These are phyloP conservation scores for Camellia lanceoleosa DNA, from an alignment of 148 eudicot genomes.

Conservation along the genomic window DNA sequence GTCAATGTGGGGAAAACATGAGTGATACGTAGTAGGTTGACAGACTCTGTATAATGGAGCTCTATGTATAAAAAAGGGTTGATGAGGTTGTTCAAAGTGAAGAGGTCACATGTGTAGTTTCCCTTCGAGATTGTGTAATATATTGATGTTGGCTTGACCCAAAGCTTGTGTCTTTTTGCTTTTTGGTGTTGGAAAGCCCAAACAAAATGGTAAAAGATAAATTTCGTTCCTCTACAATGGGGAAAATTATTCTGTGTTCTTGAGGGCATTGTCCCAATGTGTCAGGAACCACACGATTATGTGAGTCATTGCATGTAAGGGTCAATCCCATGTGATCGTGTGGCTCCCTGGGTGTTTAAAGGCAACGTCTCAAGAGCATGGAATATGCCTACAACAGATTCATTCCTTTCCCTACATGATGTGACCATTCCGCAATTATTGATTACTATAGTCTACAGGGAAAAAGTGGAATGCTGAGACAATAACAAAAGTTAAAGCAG, in stretches of 20 bases:
- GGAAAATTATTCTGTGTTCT: too few relatives aligned
- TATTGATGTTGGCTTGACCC: neutral
- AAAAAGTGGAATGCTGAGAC: neutral
- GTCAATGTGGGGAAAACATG: neutral
- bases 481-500: neutral
- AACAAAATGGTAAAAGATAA: neutral
- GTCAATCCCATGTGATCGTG: too few relatives aligned
- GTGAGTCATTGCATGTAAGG: too few relatives aligned
- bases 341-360: too few relatives aligned
- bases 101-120: neutral
- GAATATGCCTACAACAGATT: too few relatives aligned
- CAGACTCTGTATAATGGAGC: neutral
- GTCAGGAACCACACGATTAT: too few relatives aligned
- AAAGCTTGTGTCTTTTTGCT: neutral
- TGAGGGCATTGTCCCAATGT: too few relatives aligned
- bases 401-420: too few relatives aligned
- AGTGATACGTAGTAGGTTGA: neutral
- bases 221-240: too few relatives aligned
- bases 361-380: too few relatives aligned
- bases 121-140: neutral
- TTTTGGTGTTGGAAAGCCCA: neutral
- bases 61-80: neutral
- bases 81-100: neutral
- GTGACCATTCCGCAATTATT: too few relatives aligned
- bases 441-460: neutral